Percentiles rank a stretch among this genome's conserved stretches.
Evolutionary conservation across 116 monocot species (phyloP).

Genomic region (Zostera marina): DNA sequence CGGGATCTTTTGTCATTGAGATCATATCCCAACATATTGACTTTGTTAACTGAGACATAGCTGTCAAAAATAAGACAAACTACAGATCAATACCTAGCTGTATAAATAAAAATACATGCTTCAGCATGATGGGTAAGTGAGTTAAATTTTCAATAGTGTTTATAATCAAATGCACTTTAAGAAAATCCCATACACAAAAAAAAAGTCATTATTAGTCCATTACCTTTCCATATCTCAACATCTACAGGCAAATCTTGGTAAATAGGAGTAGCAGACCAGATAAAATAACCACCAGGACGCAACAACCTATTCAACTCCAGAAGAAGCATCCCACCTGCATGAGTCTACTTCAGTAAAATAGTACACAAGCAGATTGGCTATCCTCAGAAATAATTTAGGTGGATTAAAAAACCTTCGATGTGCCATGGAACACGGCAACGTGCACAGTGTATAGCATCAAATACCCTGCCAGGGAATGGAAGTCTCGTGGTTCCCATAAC

Average conservation of each 20-base stretch:
- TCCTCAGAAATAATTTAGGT: background rate
- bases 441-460: constrained; percentile 94
- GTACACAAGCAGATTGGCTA: background rate
- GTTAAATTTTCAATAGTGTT: background rate
- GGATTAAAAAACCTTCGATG: constrained; percentile 38
- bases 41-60: constrained; percentile 57
- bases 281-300: constrained; percentile 84
- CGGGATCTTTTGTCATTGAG: constrained; percentile 35
- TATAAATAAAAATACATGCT: background rate
- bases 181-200: too few species aligned
- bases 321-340: constrained; percentile 24
- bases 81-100: background rate
- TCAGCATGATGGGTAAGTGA: too few species aligned
- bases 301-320: constrained; percentile 78
- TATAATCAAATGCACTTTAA: background rate
- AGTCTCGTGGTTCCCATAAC: constrained; percentile 95
- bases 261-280: constrained; percentile 93
- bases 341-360: background rate
- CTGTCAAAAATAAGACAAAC: constrained; percentile 21
- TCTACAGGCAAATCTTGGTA: constrained; percentile 59
- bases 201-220: background rate
- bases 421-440: constrained; percentile 96
- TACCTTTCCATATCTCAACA: constrained; percentile 78
- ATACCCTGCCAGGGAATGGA: constrained; percentile 63
- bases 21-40: constrained; percentile 92